phyloP scores from a whole-genome alignment of 2,329 filamentous ascomycete species.

The Neopestalotiopsis sp. region DNA sequence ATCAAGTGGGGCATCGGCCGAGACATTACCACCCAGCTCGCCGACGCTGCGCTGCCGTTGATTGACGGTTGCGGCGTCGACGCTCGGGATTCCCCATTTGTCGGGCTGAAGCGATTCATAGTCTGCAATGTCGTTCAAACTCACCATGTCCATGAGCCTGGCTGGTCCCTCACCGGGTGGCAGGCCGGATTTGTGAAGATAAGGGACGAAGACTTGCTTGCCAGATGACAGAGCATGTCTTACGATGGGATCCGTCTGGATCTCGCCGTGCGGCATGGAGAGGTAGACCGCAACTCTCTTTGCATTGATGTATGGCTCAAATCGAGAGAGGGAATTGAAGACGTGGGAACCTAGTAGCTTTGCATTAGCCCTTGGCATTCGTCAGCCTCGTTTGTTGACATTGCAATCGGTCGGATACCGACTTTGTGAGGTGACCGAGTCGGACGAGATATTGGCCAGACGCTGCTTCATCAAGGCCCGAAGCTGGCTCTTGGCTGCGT shows the following conservation, averaged over 20 bases:
- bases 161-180: slow-evolving; percentile 58
- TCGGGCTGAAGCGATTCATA: slow-evolving; percentile 80
- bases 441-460: slow-evolving; percentile 65
- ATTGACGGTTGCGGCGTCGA: slow-evolving; percentile 68
- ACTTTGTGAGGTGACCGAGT: slow-evolving; percentile 75
- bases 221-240: slow-evolving; percentile 76
- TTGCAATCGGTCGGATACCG: slow-evolving; percentile 37
- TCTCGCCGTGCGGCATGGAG: slow-evolving; percentile 88
- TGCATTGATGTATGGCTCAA: slow-evolving; percentile 78
- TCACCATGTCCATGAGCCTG: slow-evolving; percentile 93
- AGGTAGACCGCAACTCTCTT: slow-evolving; percentile 84
- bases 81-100: slow-evolving; percentile 93
- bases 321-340: slow-evolving; percentile 67
- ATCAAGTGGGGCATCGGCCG: slow-evolving; percentile 67
- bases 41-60: slow-evolving; percentile 77
- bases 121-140: slow-evolving; percentile 73
- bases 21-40: slow-evolving; percentile 52
- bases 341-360: slow-evolving; percentile 64
- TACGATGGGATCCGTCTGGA: slow-evolving; percentile 84
- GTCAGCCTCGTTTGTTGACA: background rate
- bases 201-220: slow-evolving; percentile 92
- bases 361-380: slow-evolving; percentile 11
- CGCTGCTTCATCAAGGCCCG: slow-evolving; percentile 72
- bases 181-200: slow-evolving; percentile 70
- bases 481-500: slow-evolving; percentile 77